A percentile compares a stretch with the other conserved stretches of the same genome.
These are phyloP conservation scores for Epichloe uncinata DNA, from an alignment of 2,329 filamentous ascomycete genomes.

Conservation along the genomic window DNA sequence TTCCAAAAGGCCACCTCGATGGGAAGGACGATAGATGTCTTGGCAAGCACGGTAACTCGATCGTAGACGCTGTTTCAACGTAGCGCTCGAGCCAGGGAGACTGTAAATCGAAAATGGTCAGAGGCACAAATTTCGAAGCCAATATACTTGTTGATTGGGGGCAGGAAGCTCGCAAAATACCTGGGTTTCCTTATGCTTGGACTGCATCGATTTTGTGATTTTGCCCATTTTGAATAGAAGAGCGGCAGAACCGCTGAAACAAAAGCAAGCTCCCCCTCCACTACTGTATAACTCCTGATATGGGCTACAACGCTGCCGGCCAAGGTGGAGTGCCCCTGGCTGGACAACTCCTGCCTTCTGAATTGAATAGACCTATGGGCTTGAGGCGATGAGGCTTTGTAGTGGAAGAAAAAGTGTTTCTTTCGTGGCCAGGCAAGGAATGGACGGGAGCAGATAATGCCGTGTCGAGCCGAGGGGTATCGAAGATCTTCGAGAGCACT, in stretches of 20 bases:
- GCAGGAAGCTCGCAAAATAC: constrained; percentile 27
- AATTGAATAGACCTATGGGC: background rate
- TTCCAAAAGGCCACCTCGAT: constrained; percentile 83
- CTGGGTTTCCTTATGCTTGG: constrained; percentile 54
- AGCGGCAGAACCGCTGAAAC: constrained; percentile 45
- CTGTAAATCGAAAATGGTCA: constrained; percentile 28
- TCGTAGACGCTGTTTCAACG: constrained; percentile 54
- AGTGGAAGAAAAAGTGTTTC: background rate
- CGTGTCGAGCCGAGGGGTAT: background rate
- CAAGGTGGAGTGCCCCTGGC: constrained; percentile 19
- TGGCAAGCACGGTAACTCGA: constrained; percentile 64
- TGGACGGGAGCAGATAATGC: background rate
- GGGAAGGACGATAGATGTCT: constrained; percentile 68
- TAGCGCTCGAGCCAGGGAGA: constrained; percentile 80
- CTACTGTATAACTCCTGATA: constrained; percentile 29
- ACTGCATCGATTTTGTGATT: constrained; percentile 53
- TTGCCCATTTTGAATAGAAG: constrained; percentile 48
- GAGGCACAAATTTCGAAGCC: background rate
- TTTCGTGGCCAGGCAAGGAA: background rate
- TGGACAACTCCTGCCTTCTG: constrained; percentile 17
- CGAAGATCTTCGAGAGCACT: background rate
- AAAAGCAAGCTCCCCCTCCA: constrained; percentile 40
- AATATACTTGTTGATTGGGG: background rate
- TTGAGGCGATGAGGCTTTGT: background rate
- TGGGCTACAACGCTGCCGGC: constrained; percentile 26